These are phyloP conservation scores for Psilocybe mexicana DNA, from an alignment of 1,284 basidiomycete genomes.

Conservation along the genomic window DNA sequence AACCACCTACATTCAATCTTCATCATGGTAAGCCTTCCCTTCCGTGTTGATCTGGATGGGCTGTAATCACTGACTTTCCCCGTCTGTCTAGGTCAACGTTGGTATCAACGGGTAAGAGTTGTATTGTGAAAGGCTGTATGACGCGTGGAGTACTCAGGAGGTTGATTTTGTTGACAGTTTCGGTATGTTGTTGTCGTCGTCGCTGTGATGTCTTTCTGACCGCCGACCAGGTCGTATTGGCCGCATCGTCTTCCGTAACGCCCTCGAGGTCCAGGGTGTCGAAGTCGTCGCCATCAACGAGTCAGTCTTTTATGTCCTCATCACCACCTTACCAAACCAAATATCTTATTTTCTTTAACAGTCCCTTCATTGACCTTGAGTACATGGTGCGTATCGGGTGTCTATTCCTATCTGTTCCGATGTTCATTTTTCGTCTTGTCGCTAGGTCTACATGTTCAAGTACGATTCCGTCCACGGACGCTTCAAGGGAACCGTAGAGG, in stretches of 20 bases:
- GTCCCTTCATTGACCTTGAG: conserved; percentile 93
- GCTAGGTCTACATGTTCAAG: conserved; percentile 99
- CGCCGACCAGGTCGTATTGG: conserved; percentile 84
- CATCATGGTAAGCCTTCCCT: conserved; percentile 20
- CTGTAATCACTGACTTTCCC: background rate
- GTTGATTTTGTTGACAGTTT: conserved; percentile 54
- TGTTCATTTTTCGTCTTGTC: conserved; percentile 1
- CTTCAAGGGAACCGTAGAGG: conserved; percentile 86
- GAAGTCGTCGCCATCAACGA: conserved; percentile 90
- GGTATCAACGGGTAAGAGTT: conserved; percentile 88
- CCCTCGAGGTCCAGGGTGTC: conserved; percentile 75
- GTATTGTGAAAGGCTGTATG: conserved; percentile 2
- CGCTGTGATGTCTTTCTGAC: conserved; percentile 2
- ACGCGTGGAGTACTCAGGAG: conserved; percentile 3
- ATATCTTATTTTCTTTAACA: conserved; percentile 29
- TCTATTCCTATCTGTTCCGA: background rate
- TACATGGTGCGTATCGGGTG: conserved; percentile 75
- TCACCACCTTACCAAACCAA: conserved; percentile 2
- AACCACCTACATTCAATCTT: background rate
- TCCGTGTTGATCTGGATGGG: background rate
- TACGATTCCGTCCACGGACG: conserved; percentile 97
- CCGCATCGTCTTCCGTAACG: conserved; percentile 97
- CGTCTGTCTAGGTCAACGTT: conserved; percentile 66
- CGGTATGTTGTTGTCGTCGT: conserved; percentile 55
- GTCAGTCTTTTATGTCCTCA: conserved; percentile 46